phyloP scores from a whole-genome alignment of 2,329 filamentous ascomycete species.

The Neofusicoccum sp. region DNA sequence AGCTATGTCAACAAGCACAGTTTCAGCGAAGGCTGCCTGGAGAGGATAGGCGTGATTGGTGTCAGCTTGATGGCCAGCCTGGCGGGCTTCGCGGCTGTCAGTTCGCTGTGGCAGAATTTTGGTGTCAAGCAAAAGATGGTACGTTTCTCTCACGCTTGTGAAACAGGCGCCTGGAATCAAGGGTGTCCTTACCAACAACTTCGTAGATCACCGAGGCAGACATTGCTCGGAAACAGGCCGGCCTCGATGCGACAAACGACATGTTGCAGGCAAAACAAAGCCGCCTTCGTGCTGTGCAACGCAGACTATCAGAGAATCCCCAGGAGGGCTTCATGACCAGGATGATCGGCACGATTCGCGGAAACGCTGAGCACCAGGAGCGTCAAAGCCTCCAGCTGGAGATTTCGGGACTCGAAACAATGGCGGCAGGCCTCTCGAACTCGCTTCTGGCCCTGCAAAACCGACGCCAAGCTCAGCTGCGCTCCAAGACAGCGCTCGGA shows the following conservation, averaged over 20 bases:
- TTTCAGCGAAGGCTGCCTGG: constrained; percentile 57
- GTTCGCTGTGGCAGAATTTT: constrained; percentile 82
- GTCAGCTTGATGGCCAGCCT: constrained; percentile 83
- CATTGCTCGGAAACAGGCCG: constrained; percentile 73
- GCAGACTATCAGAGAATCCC: constrained; percentile 54
- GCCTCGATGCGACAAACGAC: constrained; percentile 74
- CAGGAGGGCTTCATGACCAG: constrained; percentile 67
- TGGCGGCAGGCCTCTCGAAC: constrained; percentile 69
- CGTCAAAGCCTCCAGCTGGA: constrained; percentile 64
- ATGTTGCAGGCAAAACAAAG: constrained; percentile 75
- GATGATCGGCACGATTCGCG: constrained; percentile 68
- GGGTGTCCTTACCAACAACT: neutral
- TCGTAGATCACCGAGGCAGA: constrained; percentile 65
- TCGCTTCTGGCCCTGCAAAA: constrained; percentile 63
- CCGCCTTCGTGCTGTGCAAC: constrained; percentile 67
- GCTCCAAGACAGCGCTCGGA: constrained; percentile 66
- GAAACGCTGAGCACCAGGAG: constrained; percentile 56
- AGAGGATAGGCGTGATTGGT: constrained; percentile 77
- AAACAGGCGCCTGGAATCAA: neutral
- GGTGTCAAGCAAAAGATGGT: constrained; percentile 61
- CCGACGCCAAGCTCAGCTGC: constrained; percentile 62
- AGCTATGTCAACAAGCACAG: constrained; percentile 43
- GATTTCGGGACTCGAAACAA: constrained; percentile 74
- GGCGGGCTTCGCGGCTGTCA: constrained; percentile 88
- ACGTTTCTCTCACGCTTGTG: constrained; percentile 23